Percentiles rank a stretch among this genome's conserved stretches.
Evolutionary conservation across 2,329 filamentous ascomycete species (phyloP).

Genomic region (Colletotrichum sp.): DNA sequence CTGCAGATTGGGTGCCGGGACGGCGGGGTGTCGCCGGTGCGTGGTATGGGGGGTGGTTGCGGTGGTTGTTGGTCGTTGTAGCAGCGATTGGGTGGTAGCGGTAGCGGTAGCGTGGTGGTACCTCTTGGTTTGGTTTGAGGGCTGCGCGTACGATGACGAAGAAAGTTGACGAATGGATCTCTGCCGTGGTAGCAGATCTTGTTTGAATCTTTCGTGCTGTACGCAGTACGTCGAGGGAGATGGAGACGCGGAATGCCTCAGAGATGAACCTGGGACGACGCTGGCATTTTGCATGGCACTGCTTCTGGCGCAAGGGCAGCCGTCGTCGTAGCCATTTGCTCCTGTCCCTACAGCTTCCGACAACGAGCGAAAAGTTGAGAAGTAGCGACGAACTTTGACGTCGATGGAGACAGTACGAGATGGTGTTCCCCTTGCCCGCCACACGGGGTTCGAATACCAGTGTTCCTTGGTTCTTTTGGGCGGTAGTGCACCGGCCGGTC

Average conservation of each 20-base stretch:
- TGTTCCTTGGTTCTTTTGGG: not conserved
- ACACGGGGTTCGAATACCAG: not conserved
- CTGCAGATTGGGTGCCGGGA: conserved; percentile 15
- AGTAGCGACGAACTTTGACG: not conserved
- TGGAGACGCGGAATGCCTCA: not conserved
- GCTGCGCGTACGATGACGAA: conserved; percentile 9
- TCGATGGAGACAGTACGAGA: not conserved
- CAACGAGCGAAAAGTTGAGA: not conserved
- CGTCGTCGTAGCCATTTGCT: not conserved
- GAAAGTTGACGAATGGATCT: not conserved
- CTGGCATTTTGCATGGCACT: not conserved
- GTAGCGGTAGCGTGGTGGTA: not conserved
- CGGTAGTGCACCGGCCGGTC: conserved; percentile 1
- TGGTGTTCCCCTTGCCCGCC: not conserved
- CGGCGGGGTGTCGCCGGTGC: conserved; percentile 4
- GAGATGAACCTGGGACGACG: not conserved
- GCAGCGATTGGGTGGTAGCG: not conserved
- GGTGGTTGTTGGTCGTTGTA: not conserved
- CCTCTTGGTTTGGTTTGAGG: not conserved
- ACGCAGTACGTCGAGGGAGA: not conserved
- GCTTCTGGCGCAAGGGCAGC: not conserved
- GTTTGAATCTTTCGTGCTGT: not conserved
- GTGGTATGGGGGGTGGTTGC: not conserved
- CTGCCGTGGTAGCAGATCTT: not conserved
- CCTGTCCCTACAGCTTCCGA: not conserved